These are phyloP conservation scores for Rhododendron williamsianum DNA, from an alignment of 148 eudicot genomes.

Conservation along the genomic window DNA sequence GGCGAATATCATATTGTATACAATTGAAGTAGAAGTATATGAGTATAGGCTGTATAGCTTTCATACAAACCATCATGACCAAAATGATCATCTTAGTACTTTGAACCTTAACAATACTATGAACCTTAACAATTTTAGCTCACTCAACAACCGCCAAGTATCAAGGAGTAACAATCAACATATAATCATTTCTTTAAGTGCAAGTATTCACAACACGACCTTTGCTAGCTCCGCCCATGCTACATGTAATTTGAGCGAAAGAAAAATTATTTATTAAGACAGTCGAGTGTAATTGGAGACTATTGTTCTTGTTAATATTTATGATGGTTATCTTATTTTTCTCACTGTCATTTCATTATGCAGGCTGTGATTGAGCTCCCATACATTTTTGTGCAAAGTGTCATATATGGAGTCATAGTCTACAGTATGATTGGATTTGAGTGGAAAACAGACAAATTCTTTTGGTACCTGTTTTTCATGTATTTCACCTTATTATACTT, in stretches of 20 bases:
- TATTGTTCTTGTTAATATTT: neutral
- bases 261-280: neutral
- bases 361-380: slow-evolving; percentile 69
- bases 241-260: neutral
- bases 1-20: neutral
- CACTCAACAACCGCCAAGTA: too few relatives aligned
- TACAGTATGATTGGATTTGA: slow-evolving; percentile 63
- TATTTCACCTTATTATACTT: slow-evolving; percentile 59
- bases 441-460: slow-evolving; percentile 51
- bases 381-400: slow-evolving; percentile 45
- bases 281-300: neutral
- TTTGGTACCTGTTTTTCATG: slow-evolving; percentile 60
- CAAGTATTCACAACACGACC: neutral
- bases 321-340: neutral
- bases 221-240: neutral
- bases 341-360: neutral
- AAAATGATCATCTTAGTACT: neutral
- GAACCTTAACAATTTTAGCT: too few relatives aligned
- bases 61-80: neutral
- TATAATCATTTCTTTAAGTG: neutral
- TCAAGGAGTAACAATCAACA: neutral
- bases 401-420: slow-evolving; percentile 41
- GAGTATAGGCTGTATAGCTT: too few relatives aligned
- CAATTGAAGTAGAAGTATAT: neutral
- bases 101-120: too few relatives aligned